Base-by-base conservation (phyloP, 169 alveolate genomes). In the Babesia ovata region DNA sequence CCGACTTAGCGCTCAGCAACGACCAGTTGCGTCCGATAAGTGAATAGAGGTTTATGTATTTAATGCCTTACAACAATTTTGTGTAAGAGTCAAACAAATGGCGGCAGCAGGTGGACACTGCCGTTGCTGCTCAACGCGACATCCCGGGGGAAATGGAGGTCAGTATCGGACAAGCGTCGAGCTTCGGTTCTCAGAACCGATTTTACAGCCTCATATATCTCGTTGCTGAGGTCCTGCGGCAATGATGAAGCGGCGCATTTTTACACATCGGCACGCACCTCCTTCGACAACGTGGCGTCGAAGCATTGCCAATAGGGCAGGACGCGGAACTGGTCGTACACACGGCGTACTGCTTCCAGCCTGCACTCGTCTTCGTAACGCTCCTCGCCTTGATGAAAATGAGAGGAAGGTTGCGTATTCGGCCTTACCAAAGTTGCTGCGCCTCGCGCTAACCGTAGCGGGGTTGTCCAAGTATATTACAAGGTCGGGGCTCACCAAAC, bases 361-460 rank as follows among this genome's bases (percentile, higher is more conserved):
- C 50, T 50, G 45, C 62, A 56, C 1, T 44, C 66, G 2, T 71
- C 36, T 62, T 83, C 90, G 42, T 83, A 74, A 8, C 71, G 44
- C 60, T 75, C 90, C 21, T 33, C 48, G 1, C 86, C 85, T 83
- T 33, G 29, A 45, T 0, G 6, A 4, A 6, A 19, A 19, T 26
- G 52, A 6, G 22, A 2, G 17, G 16, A n/a, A 9, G 14, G 33
- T 36, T 19, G 11, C 11, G 19, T 10, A 29, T 0, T 2, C 26
- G 14, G 57, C 22, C 70, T 26, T 74, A 83, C 90, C 90, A 42
- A 83, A 83, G 42, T 69, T 62, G 63, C 86, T 63, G 13, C 90
- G 70, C 26, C 46, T n/a, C 6, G 86, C 69, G 33, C 72, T 69
- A 8, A 33, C 54, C 48, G 28, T 33, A 42, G 86, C 63, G 2